Evolutionary conservation across 169 alveolate species (phyloP), one percentile per base, ranked within the genome.

Genomic region (Plasmodium adleri): DNA sequence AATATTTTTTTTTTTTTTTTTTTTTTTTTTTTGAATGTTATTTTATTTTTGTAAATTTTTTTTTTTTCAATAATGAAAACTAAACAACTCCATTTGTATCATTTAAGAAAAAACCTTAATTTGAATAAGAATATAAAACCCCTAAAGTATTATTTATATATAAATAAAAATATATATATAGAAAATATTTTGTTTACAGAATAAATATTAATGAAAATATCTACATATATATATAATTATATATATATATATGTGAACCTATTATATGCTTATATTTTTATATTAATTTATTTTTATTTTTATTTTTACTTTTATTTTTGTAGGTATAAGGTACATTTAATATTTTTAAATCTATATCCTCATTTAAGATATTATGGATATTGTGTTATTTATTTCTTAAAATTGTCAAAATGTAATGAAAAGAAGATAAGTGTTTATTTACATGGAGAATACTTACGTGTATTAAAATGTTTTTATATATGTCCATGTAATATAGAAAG

Each of bases 301-400:
- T 12, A 12, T 43, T 22, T 28, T 20, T 7, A 28, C 9, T 15
- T 52, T 64, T 59, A 24, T 8, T 43, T 26, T 28, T 72, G 5
- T 47, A 78, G 89, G 89, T 64, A 78, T 45, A 78, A 52, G 9
- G 72, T 78, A 20, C 76, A 78, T 39, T 64, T 78, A 43, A 50
- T 28, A 22, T 43, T 78, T 24, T 49, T 66, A 50, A 50, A 28
- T 50, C 24, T 78, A 59, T 64, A 45, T 13, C 89, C 70, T 22
- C 5, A 28, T 26, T 64, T 78, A 43, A 78, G 64, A 78, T 78
- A 78, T 58, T 24, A 50, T 26, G 89, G 89, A 5, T 64, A 64
- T 10, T 78, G 60, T 22, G 28, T 49, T 22, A 78, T 52, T 10
- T 24, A 22, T 60, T 78, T 64, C 67, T 24, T 43, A 12, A 63